Evolutionary conservation across 2,329 filamentous ascomycete species (phyloP).

Genomic region (Cryphonectria parasitica): DNA sequence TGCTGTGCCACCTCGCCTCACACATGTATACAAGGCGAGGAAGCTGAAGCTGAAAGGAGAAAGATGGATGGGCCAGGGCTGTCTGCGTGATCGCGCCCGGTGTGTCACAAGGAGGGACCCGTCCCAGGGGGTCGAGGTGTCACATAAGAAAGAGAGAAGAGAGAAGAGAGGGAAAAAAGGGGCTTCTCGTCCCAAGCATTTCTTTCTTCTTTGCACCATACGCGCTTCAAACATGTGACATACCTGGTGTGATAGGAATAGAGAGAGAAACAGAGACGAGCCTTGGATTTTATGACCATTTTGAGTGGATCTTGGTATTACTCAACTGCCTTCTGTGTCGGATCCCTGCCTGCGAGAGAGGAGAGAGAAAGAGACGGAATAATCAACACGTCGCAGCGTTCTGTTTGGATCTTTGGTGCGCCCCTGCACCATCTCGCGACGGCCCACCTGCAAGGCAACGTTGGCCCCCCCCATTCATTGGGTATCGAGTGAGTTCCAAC

Average conservation of each 20-base stretch:
- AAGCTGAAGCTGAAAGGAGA: slow-evolving; percentile 15
- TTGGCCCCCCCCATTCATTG: neutral
- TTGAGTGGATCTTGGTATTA: neutral
- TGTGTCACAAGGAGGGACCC: slow-evolving; percentile 14
- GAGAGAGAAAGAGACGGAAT: neutral
- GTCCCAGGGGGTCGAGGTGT: neutral
- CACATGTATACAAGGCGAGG: neutral
- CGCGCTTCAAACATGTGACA: neutral
- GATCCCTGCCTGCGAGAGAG: neutral
- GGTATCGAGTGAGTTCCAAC: neutral
- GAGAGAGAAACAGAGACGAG: neutral
- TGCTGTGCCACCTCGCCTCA: slow-evolving; percentile 19
- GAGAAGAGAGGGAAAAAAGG: neutral
- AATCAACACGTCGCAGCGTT: slow-evolving; percentile 7
- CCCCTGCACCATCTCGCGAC: neutral
- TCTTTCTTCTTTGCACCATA: neutral
- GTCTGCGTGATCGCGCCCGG: slow-evolving; percentile 18
- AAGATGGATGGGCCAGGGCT: neutral
- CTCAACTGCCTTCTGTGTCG: neutral
- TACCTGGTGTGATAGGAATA: neutral
- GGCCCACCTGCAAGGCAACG: neutral
- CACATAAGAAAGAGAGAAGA: neutral
- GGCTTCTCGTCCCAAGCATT: neutral
- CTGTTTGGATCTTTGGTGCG: slow-evolving; percentile 17
- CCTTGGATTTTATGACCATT: neutral